These are phyloP conservation scores for Warburgia ugandensis DNA, from an alignment of 164 flowering plant genomes.

Conservation along the genomic window DNA sequence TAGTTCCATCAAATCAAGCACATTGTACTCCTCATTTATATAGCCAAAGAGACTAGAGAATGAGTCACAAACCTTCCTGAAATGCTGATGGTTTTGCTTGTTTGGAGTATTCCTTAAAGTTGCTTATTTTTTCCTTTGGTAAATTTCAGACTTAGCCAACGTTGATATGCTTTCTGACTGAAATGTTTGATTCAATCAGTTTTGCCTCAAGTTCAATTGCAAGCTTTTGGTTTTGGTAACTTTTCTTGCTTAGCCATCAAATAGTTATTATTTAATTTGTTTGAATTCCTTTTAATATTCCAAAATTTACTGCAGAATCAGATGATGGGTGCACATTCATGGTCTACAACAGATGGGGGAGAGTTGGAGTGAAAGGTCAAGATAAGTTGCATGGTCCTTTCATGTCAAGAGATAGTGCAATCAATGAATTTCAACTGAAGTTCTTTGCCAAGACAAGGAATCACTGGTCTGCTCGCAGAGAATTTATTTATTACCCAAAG, in stretches of 20 bases:
- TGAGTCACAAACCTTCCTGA: no score
- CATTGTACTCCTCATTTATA: no score
- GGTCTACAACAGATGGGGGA: conserved; percentile 61
- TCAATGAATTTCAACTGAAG: conserved; percentile 38
- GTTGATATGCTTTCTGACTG: no score
- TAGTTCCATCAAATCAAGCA: no score
- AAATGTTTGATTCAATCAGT: no score
- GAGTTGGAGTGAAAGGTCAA: conserved; percentile 60
- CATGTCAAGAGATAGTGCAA: conserved; percentile 28
- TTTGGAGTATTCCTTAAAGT: no score
- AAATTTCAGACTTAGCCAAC: no score
- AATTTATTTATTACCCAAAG: conserved; percentile 36
- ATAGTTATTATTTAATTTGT: neutral
- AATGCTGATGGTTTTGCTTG: no score
- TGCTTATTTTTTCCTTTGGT: no score
- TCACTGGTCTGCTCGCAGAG: conserved; percentile 35
- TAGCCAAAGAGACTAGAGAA: no score
- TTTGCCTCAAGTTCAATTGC: no score
- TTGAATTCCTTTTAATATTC: neutral
- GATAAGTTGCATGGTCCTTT: conserved; percentile 50
- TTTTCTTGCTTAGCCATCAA: neutral
- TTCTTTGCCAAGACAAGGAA: conserved; percentile 49
- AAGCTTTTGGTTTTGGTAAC: no score
- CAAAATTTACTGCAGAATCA: conserved; percentile 34
- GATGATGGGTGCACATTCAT: conserved; percentile 42